phyloP scores from a whole-genome alignment of 306 rosid species.

The Rosa rugosa region DNA sequence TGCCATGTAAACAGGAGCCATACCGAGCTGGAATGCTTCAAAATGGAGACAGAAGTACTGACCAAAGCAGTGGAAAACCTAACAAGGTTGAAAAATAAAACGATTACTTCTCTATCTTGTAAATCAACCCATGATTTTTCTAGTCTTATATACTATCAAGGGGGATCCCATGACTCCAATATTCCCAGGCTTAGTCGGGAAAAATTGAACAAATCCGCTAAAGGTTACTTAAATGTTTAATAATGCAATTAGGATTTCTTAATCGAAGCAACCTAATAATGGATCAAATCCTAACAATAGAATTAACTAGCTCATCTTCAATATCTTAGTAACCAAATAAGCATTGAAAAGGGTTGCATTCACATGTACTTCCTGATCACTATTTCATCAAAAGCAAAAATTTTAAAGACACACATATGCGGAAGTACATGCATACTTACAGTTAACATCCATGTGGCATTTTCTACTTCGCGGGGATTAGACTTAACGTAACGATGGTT shows the following conservation, averaged over 20 bases:
- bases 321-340: not conserved
- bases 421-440: slow-evolving; percentile 37
- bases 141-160: not conserved
- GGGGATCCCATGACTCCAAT: not conserved
- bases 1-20: slow-evolving; percentile 79
- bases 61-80: slow-evolving; percentile 82
- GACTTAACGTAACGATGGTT: slow-evolving; percentile 85
- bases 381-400: not conserved
- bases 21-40: slow-evolving; percentile 79
- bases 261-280: slow-evolving; percentile 6
- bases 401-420: not conserved
- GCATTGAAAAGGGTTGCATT: not conserved
- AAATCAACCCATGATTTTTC: slow-evolving; percentile 11
- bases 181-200: not conserved
- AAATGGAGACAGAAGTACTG: slow-evolving; percentile 80
- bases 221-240: not conserved
- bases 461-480: slow-evolving; percentile 78
- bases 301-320: not conserved
- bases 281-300: not conserved
- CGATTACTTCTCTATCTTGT: slow-evolving; percentile 18
- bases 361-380: not conserved
- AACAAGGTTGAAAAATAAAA: slow-evolving; percentile 17
- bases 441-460: slow-evolving; percentile 86
- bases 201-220: not conserved
- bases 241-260: not conserved